Evolutionary conservation across 1,284 basidiomycete species (phyloP), one percentile per base, ranked within the genome.

Genomic region (Cystobasidium sp.): DNA sequence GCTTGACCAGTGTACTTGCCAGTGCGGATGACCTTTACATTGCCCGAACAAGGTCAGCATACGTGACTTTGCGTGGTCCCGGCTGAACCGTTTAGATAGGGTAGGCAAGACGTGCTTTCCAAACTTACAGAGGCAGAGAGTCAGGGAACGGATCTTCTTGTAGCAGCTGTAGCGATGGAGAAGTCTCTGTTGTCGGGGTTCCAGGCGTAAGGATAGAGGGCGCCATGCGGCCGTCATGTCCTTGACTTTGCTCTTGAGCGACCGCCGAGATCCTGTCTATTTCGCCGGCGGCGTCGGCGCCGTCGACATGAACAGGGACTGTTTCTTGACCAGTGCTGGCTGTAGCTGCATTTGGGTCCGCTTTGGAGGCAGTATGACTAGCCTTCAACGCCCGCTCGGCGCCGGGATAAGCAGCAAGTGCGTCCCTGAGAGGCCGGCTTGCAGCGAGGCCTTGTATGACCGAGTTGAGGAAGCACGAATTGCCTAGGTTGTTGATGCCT

Each of bases 391-490:
- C 79, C 37, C 78, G 78, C 10, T 78, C 78, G 7, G 78, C 77
- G 9, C 65, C 63, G 18, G 79, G 79, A 7, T 78, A 77, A 12
- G 76, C 68, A 37, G 67, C 43, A 55, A 81, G 76, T 72, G 81
- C 75, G 52, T 78, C 75, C 68, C 76, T 75, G 0, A 82, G 76
- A 0, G 80, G 78, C 5, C 75, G 68, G 0, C 80, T 78, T 3
- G 81, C 79, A 31, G 79, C 77, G 37, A 82, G 73, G 41, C 80
- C 76, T 67, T 82, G 81, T 5, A 82, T 72, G 31, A 80, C 79
- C 55, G 79, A 80, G 68, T 82, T 82, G 76, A 81, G 78, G 76
- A 81, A 82, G 75, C 81, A 82, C 43, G 74, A 69, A 43, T 75
- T 75, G 56, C 74, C 74, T 24, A 75, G 61, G 43, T 75, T 75